Base-by-base conservation (phyloP, 2,329 filamentous ascomycete species). In the Oidium heveae region DNA sequence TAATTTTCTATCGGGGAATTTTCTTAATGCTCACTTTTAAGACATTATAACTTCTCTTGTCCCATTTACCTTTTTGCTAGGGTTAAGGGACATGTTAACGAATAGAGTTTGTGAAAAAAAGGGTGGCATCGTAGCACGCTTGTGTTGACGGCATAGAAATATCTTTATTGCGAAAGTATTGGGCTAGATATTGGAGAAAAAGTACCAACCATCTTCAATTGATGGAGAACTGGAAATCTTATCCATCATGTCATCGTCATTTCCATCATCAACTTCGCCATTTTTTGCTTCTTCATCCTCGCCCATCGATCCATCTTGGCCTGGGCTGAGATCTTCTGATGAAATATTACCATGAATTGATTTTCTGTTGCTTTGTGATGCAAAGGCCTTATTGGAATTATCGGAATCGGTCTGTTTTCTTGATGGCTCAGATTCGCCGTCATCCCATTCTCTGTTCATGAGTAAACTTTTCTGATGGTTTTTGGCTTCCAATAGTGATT, bases 191-290 rank as follows among this genome's bases (percentile, higher is more conserved):
- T 56, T 56, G 55, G 59, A 59, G 63, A 64, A 61, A 57, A 59
- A 59, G 64, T 72, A 91, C 87, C 76, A 80, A 98, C 89, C 89
- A 82, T 96, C 89, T 74, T 94, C 87, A 69, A 98, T 98, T 63
- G 89, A 96, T 66, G 91, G 91, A 63, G 89, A 96, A 69, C 88
- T 96, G 63, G 89, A 96, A 61, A 98, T 95, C 69, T 91, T 91
- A 72, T 96, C 91, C 84, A 94, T 86, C 80, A 94, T 80, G 68
- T 96, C 89, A 68, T 95, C 80, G 55, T 66, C 87, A 66, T 87
- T 70, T 62, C 84, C 76, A 61, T 84, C 83, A 57, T 85, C 77
- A 51, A 74, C 84, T 62, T 82, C 80, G 52, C 78, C 79, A 59
- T 77, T 77, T 61, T 82, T 76, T 63, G 77, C 69, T 59, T 85